Conservation (phyloP, 345 rosid genomes). For the Syzygium aromaticum region DNA sequence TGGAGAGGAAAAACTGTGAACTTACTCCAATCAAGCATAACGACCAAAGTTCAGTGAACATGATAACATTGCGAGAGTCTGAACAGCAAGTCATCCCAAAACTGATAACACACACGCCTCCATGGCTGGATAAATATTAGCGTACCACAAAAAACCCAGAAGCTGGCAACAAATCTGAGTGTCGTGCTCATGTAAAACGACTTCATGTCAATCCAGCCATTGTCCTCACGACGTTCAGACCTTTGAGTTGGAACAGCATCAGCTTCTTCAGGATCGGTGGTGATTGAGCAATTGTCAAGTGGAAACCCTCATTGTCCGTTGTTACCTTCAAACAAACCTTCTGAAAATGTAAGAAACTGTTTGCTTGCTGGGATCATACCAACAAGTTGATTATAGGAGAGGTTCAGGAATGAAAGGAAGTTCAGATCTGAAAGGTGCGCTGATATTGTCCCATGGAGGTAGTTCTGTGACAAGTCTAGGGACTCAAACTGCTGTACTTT, state of each 20-base stretch:
- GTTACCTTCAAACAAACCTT: background rate
- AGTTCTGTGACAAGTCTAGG: conserved; percentile 17
- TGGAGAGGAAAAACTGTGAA: background rate
- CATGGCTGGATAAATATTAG: background rate
- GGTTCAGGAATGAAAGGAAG: conserved; percentile 8
- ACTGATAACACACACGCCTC: background rate
- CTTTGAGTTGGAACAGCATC: background rate
- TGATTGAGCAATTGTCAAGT: no score
- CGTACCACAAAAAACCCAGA: background rate
- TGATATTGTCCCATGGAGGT: conserved; percentile 21
- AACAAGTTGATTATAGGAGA: conserved; percentile 1
- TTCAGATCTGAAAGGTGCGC: conserved; percentile 5
- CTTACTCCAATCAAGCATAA: background rate
- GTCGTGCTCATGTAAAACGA: background rate
- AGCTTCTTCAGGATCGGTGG: no score
- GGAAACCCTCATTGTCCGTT: background rate
- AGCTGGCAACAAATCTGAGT: background rate
- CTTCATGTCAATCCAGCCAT: no score
- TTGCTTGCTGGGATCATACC: conserved; percentile 21
- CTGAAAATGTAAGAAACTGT: conserved; percentile 19
- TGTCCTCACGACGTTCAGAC: no score
- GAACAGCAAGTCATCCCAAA: background rate
- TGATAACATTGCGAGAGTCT: background rate
- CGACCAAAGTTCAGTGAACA: background rate
- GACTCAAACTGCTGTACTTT: conserved; percentile 10